Evolutionary conservation across 352 stramenopile genomes (phyloP).

Genomic region (Thraustotheca clavata): DNA sequence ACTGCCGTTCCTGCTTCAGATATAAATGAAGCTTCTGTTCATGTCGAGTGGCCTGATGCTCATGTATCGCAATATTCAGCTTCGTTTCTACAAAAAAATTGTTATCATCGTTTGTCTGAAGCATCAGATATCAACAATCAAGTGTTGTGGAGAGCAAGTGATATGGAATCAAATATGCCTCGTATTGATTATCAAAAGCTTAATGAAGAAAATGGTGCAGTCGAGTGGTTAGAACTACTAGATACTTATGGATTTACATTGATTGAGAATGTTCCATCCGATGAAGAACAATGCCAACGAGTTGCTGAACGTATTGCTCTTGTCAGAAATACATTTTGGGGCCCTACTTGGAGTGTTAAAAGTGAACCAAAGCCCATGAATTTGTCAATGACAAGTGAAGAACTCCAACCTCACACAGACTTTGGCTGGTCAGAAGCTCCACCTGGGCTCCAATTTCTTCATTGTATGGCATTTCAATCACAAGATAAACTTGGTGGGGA

Average conservation of each 20-base stretch:
- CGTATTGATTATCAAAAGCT: slow-evolving; percentile 23
- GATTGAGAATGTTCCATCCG: slow-evolving; percentile 24
- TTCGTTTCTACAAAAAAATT: slow-evolving; percentile 26
- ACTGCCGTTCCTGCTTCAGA: not conserved
- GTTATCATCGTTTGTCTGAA: slow-evolving; percentile 9
- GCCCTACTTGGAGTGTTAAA: slow-evolving; percentile 74
- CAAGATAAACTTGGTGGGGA: slow-evolving; percentile 44
- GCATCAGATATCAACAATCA: not conserved
- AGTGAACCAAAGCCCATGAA: slow-evolving; percentile 36
- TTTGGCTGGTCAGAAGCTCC: slow-evolving; percentile 30
- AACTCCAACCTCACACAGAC: slow-evolving; percentile 30
- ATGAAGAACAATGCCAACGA: slow-evolving; percentile 4
- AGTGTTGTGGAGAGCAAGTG: slow-evolving; percentile 21
- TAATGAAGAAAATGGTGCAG: slow-evolving; percentile 27
- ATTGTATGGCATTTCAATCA: slow-evolving; percentile 28
- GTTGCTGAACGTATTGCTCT: slow-evolving; percentile 30
- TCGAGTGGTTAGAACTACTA: slow-evolving; percentile 28
- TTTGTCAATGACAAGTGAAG: slow-evolving; percentile 26
- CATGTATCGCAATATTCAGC: slow-evolving; percentile 24
- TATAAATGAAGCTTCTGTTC: not conserved
- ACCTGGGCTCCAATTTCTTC: slow-evolving; percentile 30
- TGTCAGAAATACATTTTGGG: slow-evolving; percentile 75
- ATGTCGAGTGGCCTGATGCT: slow-evolving; percentile 4
- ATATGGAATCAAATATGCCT: slow-evolving; percentile 25
- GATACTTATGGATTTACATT: slow-evolving; percentile 30